phyloP scores from a whole-genome alignment of 2,329 filamentous ascomycete genomes.

The Fusarium concolor region DNA sequence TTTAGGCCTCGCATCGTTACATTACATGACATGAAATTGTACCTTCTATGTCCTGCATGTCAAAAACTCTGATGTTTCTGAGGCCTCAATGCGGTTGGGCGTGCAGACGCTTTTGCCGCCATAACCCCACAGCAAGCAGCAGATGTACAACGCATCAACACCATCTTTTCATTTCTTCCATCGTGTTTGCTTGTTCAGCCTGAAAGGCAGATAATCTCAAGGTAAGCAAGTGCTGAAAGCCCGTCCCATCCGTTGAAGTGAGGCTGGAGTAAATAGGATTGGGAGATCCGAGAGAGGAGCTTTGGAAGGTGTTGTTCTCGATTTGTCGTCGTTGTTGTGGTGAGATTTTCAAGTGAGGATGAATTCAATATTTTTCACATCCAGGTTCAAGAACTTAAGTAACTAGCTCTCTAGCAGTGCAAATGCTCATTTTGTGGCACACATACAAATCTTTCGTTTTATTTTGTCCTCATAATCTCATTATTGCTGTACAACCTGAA shows the following conservation, averaged over 20 bases:
- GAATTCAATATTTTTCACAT: slow-evolving; percentile 2
- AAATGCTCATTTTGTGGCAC: not conserved
- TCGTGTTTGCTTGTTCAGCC: slow-evolving; percentile 24
- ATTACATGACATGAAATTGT: slow-evolving; percentile 19
- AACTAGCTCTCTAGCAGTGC: not conserved
- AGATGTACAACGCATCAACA: slow-evolving; percentile 62
- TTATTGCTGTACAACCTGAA: slow-evolving; percentile 84
- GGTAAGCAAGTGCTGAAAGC: slow-evolving; percentile 3
- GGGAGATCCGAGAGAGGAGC: not conserved
- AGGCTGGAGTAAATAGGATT: not conserved
- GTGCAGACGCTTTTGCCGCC: slow-evolving; percentile 59
- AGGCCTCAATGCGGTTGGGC: slow-evolving; percentile 59
- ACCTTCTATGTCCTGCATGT: slow-evolving; percentile 39
- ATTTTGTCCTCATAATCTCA: slow-evolving; percentile 33
- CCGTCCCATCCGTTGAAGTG: slow-evolving; percentile 1
- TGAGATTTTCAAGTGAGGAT: slow-evolving; percentile 1
- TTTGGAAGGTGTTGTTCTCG: not conserved
- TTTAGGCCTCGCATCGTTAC: slow-evolving; percentile 20
- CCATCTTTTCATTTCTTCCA: slow-evolving; percentile 36
- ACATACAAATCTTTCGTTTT: slow-evolving; percentile 26
- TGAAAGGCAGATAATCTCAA: slow-evolving; percentile 13
- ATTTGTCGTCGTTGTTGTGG: not conserved
- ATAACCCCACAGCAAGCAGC: slow-evolving; percentile 50
- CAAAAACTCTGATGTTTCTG: slow-evolving; percentile 34
- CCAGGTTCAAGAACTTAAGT: not conserved